Base-by-base conservation (phyloP, 2,329 filamentous ascomycete species). In the Botrytis hyacinthi region DNA sequence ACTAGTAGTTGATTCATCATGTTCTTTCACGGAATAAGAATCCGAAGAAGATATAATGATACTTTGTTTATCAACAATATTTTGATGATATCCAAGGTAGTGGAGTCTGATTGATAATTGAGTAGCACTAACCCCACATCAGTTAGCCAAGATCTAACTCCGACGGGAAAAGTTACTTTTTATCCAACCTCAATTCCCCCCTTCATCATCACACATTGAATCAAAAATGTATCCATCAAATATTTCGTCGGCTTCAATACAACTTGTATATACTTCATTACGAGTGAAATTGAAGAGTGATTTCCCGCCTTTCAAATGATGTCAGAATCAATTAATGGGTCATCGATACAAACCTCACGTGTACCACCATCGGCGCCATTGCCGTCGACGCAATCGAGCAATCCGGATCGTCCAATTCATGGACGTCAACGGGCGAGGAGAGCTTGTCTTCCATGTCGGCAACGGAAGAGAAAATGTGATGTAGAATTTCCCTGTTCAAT, bases 381-480 rank as follows among this genome's bases (percentile, higher is more conserved):
- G 6, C 14, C n/a, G n/a, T 57, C 51, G 51, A 18, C 51, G 51
- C 51, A 57, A 57, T 9, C 51, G 51, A 57, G n/a, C 7, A 57
- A 57, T 57, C 16, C 22, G 26, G 51, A 72, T 14, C 71, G 62
- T 35, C 62, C 22, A 40, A 48, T 48, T 29, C 63, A 68, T 6
- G 71, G 71, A 29, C 71, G 71, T 60, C 77, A 77, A 72, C 74
- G 77, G 48, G 76, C 77, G 1, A 62, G 77, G 2, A 78, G 76
- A 73, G 77, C 76, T 26, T 78, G 77, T 62, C 44, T 77, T 37
- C 74, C 79, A 32, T 78, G 79, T 62, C 74, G 78, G 1, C 75
- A 77, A 62, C 75, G 78, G 46, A 79, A 79, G 63, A 68, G 78
- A 18, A 79, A 79, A 73, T 79, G 78, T 70, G 75, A 79, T 70